Base-by-base conservation (phyloP, 768 basidiomycete species). In the Boletus eberwhitei region DNA sequence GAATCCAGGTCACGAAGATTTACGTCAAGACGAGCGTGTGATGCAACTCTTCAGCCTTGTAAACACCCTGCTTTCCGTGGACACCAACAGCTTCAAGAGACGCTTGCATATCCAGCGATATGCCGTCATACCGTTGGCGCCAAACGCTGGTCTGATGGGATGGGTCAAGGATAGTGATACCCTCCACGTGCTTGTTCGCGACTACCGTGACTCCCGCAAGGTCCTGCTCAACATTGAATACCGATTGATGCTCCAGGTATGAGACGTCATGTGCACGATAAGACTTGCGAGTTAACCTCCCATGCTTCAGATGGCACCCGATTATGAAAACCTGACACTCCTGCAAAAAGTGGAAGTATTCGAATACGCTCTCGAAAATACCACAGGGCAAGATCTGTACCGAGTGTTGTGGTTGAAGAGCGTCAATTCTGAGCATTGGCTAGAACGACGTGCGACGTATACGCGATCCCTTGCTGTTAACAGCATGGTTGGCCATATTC, bases 331-430 rank as follows among this genome's bases (percentile, higher is more conserved):
- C 64, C 76, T 98, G 31, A 93, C 88, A 31, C 77, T 98, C 5
- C 80, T 99, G 47, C 96, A 99, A 70, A 99, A 99, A 76, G 91
- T 99, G 38, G 97, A 99, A 68, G 97, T 99, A 4, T 99, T 99
- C 73, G 94, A 98, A 71, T 98, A 98, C 63, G 95, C 97, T 7
- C 78, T 98, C 41, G 95, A 98, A 71, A 98, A 98, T 65, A 98
- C 97, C 2, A 98, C 94, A 0, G 97, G 97, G 2, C 97, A 98
- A 72, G 97, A 99, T 67, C 77, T 99, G 13, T 99, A 99, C 71
- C 80, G 93, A 13, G 93, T 99, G 11, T 75, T 99, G 14, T 99
- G 97, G 97, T 78, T 99, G 59, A 97, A 95, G 77, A 93, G 91
- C 66, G 71, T 79, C 57, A 95, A 92, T 67, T 99, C 97, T 2